Percentiles rank a stretch among this genome's conserved stretches.
Evolutionary conservation across 2,329 filamentous ascomycete species (phyloP).

Genomic region (Penicillium sp.): DNA sequence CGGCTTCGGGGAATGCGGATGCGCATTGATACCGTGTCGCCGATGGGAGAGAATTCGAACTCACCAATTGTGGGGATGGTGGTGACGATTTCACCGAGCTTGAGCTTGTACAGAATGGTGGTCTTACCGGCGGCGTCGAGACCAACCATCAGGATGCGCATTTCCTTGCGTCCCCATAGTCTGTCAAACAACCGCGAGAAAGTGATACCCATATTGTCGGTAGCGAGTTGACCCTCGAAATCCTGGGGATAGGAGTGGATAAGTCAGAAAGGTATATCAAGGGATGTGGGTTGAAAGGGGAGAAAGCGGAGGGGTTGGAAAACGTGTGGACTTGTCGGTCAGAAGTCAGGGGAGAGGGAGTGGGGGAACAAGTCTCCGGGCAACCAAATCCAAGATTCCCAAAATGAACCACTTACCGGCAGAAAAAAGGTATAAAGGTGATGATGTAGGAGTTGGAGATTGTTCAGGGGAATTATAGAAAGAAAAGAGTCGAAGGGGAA

Average conservation of each 20-base stretch:
- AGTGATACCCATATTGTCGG: constrained; percentile 84
- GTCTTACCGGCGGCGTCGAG: constrained; percentile 99
- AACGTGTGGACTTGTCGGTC: constrained; percentile 24
- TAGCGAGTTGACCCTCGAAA: constrained; percentile 24
- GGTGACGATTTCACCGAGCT: constrained; percentile 96
- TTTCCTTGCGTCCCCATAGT: constrained; percentile 99
- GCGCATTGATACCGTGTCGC: neutral
- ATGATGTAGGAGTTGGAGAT: constrained; percentile 9
- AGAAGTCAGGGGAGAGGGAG: constrained; percentile 9
- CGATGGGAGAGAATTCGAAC: constrained; percentile 30
- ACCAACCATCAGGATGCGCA: constrained; percentile 99
- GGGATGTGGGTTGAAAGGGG: constrained; percentile 12
- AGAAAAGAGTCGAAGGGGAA: constrained; percentile 13
- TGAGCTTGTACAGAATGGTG: constrained; percentile 99
- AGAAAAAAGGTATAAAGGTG: constrained; percentile 9
- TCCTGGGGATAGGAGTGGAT: constrained; percentile 7
- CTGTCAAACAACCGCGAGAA: constrained; percentile 96
- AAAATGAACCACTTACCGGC: constrained; percentile 10
- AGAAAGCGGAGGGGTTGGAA: constrained; percentile 19
- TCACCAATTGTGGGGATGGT: constrained; percentile 97
- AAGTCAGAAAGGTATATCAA: constrained; percentile 12
- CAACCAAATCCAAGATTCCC: neutral
- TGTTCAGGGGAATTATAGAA: constrained; percentile 16
- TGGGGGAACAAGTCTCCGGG: neutral
- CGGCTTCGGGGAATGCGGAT: neutral